Conservation (phyloP, 352 stramenopile genomes). For the Globisporangium ultimum region DNA sequence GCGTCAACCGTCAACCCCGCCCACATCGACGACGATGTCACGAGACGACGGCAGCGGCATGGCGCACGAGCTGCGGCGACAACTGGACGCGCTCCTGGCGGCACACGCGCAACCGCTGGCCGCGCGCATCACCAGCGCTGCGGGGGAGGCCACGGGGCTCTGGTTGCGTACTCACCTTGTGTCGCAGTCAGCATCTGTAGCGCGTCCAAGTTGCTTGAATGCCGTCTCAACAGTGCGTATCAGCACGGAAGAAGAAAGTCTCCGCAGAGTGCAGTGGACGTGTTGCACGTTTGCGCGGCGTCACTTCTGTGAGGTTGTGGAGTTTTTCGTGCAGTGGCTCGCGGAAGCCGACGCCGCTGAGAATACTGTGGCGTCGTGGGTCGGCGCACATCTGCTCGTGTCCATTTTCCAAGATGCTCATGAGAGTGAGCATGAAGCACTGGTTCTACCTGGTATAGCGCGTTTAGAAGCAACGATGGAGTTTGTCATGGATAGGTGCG, state of each 20-base stretch:
- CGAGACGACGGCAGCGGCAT: conserved; percentile 12
- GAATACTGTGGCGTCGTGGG: conserved; percentile 34
- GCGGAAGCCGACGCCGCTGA: neutral
- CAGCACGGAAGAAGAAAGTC: neutral
- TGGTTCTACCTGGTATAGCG: neutral
- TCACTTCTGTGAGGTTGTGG: conserved; percentile 5
- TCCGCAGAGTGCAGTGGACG: conserved; percentile 32
- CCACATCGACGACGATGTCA: neutral
- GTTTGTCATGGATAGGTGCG: conserved; percentile 32
- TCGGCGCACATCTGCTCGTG: conserved; percentile 36
- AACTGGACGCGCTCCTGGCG: conserved; percentile 59
- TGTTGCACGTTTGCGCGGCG: conserved; percentile 7
- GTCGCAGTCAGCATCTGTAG: neutral
- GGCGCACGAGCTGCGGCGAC: conserved; percentile 43
- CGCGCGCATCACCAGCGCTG: neutral
- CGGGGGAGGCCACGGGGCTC: neutral
- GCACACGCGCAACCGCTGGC: conserved; percentile 21
- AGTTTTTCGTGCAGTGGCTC: conserved; percentile 6
- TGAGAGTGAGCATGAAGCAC: neutral
- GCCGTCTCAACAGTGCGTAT: too few relatives aligned
- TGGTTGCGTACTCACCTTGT: neutral
- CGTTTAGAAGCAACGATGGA: conserved; percentile 13
- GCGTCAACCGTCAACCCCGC: neutral
- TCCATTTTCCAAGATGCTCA: conserved; percentile 21
- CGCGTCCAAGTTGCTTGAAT: conserved; percentile 2